Conservation (phyloP, 164 flowering plant species). For the Cinnamomum chago region DNA sequence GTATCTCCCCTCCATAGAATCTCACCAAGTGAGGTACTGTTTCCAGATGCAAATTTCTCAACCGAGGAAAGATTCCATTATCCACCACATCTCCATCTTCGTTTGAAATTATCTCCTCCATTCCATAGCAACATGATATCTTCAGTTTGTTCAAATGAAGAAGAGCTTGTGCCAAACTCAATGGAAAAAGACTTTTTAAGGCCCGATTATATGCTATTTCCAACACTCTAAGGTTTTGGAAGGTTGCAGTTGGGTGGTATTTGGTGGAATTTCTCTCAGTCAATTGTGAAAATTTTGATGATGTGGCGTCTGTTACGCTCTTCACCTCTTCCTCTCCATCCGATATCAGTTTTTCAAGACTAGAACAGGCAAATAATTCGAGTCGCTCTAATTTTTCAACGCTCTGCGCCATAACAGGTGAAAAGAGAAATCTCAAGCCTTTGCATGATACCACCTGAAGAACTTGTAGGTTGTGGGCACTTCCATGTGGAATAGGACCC, state of each 20-base stretch:
- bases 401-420: neutral
- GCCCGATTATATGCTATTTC: neutral
- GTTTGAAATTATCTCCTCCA: conserved; percentile 1
- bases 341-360: neutral
- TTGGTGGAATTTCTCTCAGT: neutral
- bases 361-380: neutral
- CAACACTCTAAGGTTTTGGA: conserved; percentile 1
- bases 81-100: neutral
- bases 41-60: neutral
- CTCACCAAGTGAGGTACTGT: neutral
- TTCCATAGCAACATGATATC: neutral
- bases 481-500: neutral
- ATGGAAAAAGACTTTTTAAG: neutral
- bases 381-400: neutral
- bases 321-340: neutral
- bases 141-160: neutral
- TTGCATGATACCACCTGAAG: neutral
- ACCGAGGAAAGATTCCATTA: neutral
- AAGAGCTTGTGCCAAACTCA: conserved; percentile 6
- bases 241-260: neutral
- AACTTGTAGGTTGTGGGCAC: neutral
- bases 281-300: neutral
- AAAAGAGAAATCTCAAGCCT: neutral
- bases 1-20: neutral
- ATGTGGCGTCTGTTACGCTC: neutral